Evolutionary conservation across 2,329 filamentous ascomycete species (phyloP), one percentile per base, ranked within the genome.

Genomic region (Nectriaceae sp.): DNA sequence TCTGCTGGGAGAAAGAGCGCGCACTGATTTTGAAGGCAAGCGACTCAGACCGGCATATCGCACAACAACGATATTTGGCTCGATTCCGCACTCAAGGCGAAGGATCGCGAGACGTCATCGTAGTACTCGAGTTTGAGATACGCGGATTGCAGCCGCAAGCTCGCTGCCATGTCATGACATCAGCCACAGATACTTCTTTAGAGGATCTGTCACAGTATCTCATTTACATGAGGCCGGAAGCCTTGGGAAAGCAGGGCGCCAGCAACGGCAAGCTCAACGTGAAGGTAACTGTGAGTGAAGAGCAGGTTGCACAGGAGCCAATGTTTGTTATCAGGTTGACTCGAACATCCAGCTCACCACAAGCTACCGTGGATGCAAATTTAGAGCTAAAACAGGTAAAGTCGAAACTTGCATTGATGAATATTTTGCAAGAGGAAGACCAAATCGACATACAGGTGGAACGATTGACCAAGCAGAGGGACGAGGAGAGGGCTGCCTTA

Each of bases 191-290:
- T 21, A 39, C 29, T 16, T 18, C 26, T 3, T 20, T 40, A 1
- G 40, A 29, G 13, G 26, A 37, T 10, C 13, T 47, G 11, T 18
- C 22, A n/a, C 6, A 1, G 20, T 19, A 41, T 5, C 19, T 45
- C 15, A 21, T 33, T 2, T 29, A 26, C 35, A 21, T 46, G 35
- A 38, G 19, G 21, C 16, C 36, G 20, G 42, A 44, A 1, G 21
- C 35, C 4, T 3, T 19, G 22, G 35, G 35, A n/a, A 53, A 31
- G n/a, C 40, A 4, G 19, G 22, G 11, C 6, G 50, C 46, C 1
- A 44, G 29, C 21, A 53, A 53, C 15, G 50, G 40, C 24, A 2
- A 16, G 5, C 20, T 50, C 13, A 46, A 29, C 22, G 10, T 53
- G 3, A 20, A 20, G 3, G 18, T 49, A 11, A 18, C 15, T 18